Base-by-base conservation (phyloP, 1,284 basidiomycete genomes). In the Lignosus rhinocerotis region DNA sequence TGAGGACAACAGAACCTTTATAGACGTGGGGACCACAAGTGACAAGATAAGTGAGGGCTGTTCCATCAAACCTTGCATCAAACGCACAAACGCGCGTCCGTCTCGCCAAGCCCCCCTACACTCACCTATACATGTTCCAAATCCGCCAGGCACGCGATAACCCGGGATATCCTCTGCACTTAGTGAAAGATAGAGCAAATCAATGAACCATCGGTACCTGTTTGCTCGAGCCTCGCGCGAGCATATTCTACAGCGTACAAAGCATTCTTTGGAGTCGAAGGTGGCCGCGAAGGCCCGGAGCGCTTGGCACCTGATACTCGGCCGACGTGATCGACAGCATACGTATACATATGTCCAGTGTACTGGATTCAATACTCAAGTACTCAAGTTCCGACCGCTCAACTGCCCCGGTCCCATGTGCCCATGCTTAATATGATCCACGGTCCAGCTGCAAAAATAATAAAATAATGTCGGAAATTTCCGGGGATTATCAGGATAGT, bases 51-150 rank as follows among this genome's bases (percentile, higher is more conserved):
- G 45, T 54, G 19, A 41, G n/a, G n/a, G 21, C 48, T 33, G 19
- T 32, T 14, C 14, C 55, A 50, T 50, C 55, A 51, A 55, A 44
- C 8, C 42, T 25, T 25, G 25, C 55, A 56, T 56, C 55, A 56
- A 49, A 50, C 8, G 6, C 31, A 41, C 43, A 51, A 38, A 41
- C 38, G 46, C 46, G 31, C 19, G n/a, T 4, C 32, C 46, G 21
- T 49, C 53, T 33, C 55, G 55, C 55, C 55, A 56, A 56, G 55
- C 49, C 45, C 11, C 38, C 51, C 2, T 25, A 25, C 2, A 25
- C 25, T 25, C 25, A 25, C 25, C 25, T 25, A 25, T 25, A 4
- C 4, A 25, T 25, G 25, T 25, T 25, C 25, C 25, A 25, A 25
- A 25, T 4, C 25, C 25, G 25, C 25, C 25, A 25, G 25, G 25